Evolutionary conservation across 208 protist species (phyloP), one percentile per base, ranked within the genome.

Genomic region (Wallacemonas rigidus): DNA sequence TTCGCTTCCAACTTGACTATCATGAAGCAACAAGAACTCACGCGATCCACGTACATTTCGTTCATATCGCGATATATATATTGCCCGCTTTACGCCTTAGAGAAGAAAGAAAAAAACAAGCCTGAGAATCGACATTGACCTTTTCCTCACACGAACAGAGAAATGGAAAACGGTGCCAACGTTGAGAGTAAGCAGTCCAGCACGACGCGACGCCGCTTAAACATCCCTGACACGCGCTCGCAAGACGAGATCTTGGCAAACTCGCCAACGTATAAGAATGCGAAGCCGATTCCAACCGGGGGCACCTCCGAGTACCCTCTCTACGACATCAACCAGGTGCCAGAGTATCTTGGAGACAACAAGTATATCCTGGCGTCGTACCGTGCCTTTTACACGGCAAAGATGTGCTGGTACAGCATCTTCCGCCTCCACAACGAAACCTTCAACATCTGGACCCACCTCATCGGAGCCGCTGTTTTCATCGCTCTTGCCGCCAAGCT

Each of bases 371-470:
- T 76, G 26, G 43, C 63, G 5, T 67, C 74, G 40, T 89, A 89
- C 67, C 79, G 83, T 35, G 70, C 79, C 56, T 72, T 75, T 39
- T 89, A 89, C 72, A 77, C 69, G 15, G 71, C 75, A 11, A 36
- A 26, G 15, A 81, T 74, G 70, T 89, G 83, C 62, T 36, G 83
- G 3, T 53, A 72, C 9, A 81, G 73, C 53, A 35, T 89, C 62
- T 82, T 88, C 15, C 55, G 61, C 15, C 69, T 88, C 15, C 86
- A 91, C 68, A 91, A 91, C 57, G 86, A 91, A 75, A 91, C 86
- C n/a, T 78, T 87, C 26, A 91, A 91, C 60, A 83, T 91, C 54
- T 89, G 82, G 86, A 89, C 86, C 1, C 87, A 92, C 73, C 72
- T 92, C 8, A 5, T 87, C 43, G 82, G 82, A 2, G 76, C 48